Percentiles rank a stretch among this genome's conserved stretches.
phyloP scores from a whole-genome alignment of 169 alveolate genomes.

The Hammondia hammondi region DNA sequence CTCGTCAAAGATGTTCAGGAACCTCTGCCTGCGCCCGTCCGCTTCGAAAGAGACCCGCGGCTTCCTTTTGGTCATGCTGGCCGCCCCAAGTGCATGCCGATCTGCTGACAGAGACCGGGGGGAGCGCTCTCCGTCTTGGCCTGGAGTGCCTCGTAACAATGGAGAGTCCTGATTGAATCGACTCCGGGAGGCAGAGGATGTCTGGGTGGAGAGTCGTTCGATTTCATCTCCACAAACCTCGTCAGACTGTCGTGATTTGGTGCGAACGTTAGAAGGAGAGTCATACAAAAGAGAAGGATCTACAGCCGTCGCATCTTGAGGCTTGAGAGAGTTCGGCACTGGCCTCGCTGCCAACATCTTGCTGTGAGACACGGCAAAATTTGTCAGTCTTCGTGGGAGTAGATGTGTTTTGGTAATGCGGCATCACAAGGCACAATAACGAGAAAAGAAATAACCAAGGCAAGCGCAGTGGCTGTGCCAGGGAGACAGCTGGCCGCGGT shows the following conservation, averaged over 20 bases:
- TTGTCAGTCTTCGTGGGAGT: no score
- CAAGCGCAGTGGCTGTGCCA: no score
- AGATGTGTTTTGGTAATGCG: no score
- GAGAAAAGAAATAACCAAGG: no score
- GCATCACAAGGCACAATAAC: no score
- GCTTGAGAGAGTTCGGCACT: neutral
- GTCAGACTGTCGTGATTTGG: neutral
- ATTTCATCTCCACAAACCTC: neutral
- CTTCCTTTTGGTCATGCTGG: neutral
- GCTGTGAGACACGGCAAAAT: neutral
- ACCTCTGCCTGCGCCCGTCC: neutral
- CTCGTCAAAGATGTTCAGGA: conserved; percentile 1
- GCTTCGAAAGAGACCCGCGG: neutral
- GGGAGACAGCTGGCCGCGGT: no score
- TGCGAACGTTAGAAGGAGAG: conserved; percentile 26
- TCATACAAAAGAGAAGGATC: conserved; percentile 36
- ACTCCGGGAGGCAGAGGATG: neutral
- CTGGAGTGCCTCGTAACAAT: neutral
- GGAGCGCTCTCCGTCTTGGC: neutral
- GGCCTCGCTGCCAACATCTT: neutral
- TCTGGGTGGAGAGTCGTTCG: neutral
- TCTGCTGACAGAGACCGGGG: conserved; percentile 29
- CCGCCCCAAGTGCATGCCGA: neutral
- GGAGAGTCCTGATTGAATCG: neutral
- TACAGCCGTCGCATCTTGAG: neutral